Evolutionary conservation across 768 basidiomycete genomes (phyloP).

Genomic region (Naganishia vaughanmartiniae): DNA sequence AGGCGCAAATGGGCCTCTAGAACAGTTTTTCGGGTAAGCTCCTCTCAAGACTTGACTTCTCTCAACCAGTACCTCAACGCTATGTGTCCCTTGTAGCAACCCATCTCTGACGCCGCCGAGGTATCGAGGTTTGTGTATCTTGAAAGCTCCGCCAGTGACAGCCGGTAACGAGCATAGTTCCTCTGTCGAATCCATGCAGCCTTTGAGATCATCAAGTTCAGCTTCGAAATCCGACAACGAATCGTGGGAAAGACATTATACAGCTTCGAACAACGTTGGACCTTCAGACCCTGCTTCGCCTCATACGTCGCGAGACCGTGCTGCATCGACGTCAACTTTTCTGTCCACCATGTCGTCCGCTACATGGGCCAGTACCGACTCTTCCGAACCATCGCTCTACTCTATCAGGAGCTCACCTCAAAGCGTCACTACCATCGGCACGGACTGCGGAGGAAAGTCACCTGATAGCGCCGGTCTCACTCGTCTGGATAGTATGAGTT

Average conservation of each 20-base stretch:
- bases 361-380: slow-evolving; percentile 18
- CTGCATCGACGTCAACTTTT: slow-evolving; percentile 13
- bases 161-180: neutral
- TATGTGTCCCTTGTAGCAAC: slow-evolving; percentile 28
- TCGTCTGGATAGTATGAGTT: neutral
- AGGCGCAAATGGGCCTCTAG: slow-evolving; percentile 44
- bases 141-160: slow-evolving; percentile 39
- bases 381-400: slow-evolving; percentile 14
- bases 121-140: slow-evolving; percentile 45
- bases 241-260: neutral
- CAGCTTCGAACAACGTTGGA: neutral
- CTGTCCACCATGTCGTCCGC: slow-evolving; percentile 10
- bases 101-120: slow-evolving; percentile 48
- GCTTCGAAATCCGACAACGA: neutral
- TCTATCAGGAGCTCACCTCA: slow-evolving; percentile 23
- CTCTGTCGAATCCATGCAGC: neutral
- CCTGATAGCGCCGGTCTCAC: neutral
- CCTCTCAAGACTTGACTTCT: neutral
- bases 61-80: neutral
- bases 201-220: neutral
- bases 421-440: slow-evolving; percentile 8
- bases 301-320: slow-evolving; percentile 12
- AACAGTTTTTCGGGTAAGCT: slow-evolving; percentile 48
- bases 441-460: slow-evolving; percentile 9
- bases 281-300: neutral